These are phyloP conservation scores for Pseudonitzschia multiseries DNA, from an alignment of 108 stramenopile genomes.

Conservation along the genomic window DNA sequence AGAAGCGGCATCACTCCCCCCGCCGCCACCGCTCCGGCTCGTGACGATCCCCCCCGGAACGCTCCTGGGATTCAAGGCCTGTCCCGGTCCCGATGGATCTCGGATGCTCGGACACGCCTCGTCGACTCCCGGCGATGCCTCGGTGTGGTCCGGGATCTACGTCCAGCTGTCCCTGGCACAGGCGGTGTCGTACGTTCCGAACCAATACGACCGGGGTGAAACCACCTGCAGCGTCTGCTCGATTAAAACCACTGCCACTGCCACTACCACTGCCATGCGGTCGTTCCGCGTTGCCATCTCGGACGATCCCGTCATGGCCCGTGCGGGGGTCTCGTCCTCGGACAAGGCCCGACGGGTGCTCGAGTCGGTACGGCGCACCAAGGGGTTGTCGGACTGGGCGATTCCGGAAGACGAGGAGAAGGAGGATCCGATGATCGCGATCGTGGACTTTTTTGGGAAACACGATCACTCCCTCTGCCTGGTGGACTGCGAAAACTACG, in stretches of 20 bases:
- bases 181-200: not conserved
- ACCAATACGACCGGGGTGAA: constrained; percentile 7
- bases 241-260: not conserved
- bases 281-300: not conserved
- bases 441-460: not conserved
- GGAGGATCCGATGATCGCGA: too few relatives aligned
- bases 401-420: not conserved
- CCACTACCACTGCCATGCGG: not conserved
- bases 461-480: constrained; percentile 1
- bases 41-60: not conserved
- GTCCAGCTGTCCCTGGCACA: constrained; percentile 4
- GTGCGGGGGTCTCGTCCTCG: not conserved
- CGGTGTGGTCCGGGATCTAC: not conserved
- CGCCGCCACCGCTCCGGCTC: not conserved
- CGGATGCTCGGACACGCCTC: not conserved
- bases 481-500: not conserved
- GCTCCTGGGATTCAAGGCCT: constrained; percentile 3
- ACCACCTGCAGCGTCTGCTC: not conserved
- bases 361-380: not conserved
- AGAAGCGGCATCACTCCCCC: not conserved
- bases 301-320: constrained; percentile 8
- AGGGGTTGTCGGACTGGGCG: too few relatives aligned
- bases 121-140: not conserved
- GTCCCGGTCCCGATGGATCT: not conserved
- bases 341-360: constrained; percentile 3